These are phyloP conservation scores for Zizania latifolia DNA, from an alignment of 176 grass and related monocot species.

Conservation along the genomic window DNA sequence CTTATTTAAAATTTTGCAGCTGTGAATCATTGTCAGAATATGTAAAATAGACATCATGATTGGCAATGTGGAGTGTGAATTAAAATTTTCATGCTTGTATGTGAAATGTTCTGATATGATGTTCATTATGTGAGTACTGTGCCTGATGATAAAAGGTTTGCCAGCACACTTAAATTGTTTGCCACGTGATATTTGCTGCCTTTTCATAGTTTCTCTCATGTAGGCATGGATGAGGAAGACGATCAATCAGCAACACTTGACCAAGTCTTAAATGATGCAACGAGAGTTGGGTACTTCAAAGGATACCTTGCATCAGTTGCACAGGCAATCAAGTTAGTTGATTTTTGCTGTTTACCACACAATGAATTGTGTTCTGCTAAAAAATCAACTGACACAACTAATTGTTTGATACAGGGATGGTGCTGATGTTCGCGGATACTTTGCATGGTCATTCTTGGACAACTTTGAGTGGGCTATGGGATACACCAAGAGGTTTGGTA, in stretches of 20 bases:
- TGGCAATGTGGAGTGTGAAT: neutral
- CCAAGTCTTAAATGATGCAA: constrained; percentile 68
- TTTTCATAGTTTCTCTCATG: constrained; percentile 12
- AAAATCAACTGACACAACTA: neutral
- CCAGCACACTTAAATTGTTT: neutral
- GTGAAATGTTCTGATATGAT: neutral
- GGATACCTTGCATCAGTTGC: constrained; percentile 61
- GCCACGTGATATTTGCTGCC: neutral
- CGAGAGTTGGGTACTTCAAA: constrained; percentile 76
- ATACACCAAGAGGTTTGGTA: constrained; percentile 73
- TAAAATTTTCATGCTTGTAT: neutral
- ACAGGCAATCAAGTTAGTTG: constrained; percentile 65
- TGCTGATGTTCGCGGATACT: constrained; percentile 64
- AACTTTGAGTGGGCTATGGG: constrained; percentile 84
- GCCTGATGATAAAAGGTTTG: neutral
- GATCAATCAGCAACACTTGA: constrained; percentile 44
- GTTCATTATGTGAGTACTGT: neutral
- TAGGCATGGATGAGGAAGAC: constrained; percentile 99
- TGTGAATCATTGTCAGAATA: neutral
- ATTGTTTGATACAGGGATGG: constrained; percentile 49
- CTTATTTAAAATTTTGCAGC: neutral
- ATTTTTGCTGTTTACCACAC: neutral
- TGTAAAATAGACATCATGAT: neutral
- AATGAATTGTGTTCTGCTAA: neutral
- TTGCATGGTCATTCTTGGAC: constrained; percentile 62